phyloP scores from a whole-genome alignment of 2,329 filamentous ascomycete species.

The Ceratocystiopsis minuta region DNA sequence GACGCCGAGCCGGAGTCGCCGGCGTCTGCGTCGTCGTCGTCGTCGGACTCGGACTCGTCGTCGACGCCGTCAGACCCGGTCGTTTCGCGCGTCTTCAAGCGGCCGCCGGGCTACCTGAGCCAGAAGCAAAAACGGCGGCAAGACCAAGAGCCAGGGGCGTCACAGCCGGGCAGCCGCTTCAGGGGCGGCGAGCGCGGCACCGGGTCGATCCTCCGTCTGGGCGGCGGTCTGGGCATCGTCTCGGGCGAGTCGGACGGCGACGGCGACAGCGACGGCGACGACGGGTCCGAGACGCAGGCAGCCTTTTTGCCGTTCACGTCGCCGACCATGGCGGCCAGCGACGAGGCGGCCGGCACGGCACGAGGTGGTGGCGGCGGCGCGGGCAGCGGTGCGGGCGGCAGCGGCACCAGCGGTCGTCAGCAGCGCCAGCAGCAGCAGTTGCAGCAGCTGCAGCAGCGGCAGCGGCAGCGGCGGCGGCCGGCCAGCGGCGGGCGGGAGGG shows the following conservation, averaged over 20 bases:
- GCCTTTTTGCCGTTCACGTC: constrained; percentile 33
- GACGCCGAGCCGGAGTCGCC: constrained; percentile 25
- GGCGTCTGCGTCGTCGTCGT: constrained; percentile 22
- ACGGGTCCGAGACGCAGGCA: constrained; percentile 37
- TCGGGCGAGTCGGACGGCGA: no score
- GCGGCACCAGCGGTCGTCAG: neutral
- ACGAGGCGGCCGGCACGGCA: no score
- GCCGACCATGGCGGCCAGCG: constrained; percentile 6
- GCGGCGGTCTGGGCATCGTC: no score
- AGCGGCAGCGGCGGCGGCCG: neutral
- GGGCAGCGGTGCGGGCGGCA: constrained; percentile 6
- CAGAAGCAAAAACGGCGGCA: constrained; percentile 4
- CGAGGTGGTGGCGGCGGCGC: no score
- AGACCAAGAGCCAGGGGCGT: constrained; percentile 8
- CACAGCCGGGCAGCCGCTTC: neutral
- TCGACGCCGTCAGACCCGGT: constrained; percentile 29
- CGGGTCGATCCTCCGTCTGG: no score
- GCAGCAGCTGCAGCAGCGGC: neutral
- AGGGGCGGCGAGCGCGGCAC: no score
- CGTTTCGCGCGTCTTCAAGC: constrained; percentile 41
- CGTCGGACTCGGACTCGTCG: constrained; percentile 11
- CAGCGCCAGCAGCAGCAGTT: constrained; percentile 5
- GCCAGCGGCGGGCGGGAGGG: no score
- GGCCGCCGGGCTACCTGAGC: constrained; percentile 30
- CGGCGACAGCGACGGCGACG: constrained; percentile 19